Conservation (phyloP, 1,284 basidiomycete genomes). For the Tylopilus sp. region DNA sequence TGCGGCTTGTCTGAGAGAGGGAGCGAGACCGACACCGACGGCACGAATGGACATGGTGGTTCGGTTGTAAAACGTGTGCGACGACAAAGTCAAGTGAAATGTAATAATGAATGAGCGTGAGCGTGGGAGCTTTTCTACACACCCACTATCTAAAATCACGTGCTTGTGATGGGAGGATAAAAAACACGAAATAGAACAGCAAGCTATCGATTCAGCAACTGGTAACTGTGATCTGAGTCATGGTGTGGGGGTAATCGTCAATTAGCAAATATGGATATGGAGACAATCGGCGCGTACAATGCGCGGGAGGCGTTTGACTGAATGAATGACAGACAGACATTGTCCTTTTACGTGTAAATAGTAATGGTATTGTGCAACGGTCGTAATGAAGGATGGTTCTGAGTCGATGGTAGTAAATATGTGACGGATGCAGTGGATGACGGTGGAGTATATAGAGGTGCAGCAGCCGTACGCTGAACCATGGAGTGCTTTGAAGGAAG, state of each 20-base stretch:
- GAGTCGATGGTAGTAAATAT: constrained; percentile 6
- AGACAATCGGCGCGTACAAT: constrained; percentile 9
- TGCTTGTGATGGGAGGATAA: too few species aligned
- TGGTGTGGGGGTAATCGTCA: constrained; percentile 3
- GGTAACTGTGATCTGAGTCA: not conserved
- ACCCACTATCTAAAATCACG: constrained; percentile 21
- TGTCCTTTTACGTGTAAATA: constrained; percentile 13
- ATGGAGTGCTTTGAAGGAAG: constrained; percentile 7
- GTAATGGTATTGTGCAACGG: constrained; percentile 12
- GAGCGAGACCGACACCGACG: constrained; percentile 55
- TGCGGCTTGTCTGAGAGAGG: constrained; percentile 50
- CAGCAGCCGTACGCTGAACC: constrained; percentile 7
- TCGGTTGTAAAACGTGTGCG: constrained; percentile 11
- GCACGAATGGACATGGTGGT: constrained; percentile 48
- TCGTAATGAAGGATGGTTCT: constrained; percentile 2
- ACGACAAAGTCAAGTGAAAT: constrained; percentile 3
- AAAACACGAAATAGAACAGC: too few species aligned
- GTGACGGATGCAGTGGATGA: constrained; percentile 11
- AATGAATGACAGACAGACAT: constrained; percentile 6
- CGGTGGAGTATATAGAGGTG: constrained; percentile 1
- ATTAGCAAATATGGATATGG: constrained; percentile 22
- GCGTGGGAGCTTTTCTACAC: constrained; percentile 28
- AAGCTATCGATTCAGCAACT: constrained; percentile 1
- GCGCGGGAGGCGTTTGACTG: constrained; percentile 6
- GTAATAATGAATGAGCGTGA: not conserved